Conservation (phyloP, 2,329 filamentous ascomycete genomes). For the Incumbomyces lentus region DNA sequence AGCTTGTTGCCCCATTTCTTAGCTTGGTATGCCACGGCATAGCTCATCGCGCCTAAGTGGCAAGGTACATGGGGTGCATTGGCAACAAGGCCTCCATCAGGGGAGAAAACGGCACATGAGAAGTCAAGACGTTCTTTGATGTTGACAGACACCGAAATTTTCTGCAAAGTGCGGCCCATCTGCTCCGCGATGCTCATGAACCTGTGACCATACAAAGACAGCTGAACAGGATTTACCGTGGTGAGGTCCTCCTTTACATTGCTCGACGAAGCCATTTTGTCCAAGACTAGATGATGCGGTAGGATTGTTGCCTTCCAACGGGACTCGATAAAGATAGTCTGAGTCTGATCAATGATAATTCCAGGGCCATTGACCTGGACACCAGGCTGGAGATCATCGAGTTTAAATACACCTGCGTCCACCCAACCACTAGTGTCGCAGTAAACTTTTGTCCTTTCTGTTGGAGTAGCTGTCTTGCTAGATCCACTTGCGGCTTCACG, state of each 20-base stretch:
- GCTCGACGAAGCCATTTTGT: constrained; percentile 21
- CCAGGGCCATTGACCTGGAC: constrained; percentile 68
- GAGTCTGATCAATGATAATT: constrained; percentile 61
- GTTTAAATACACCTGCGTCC: no score
- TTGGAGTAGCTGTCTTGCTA: no score
- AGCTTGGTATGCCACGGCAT: constrained; percentile 63
- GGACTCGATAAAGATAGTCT: constrained; percentile 83
- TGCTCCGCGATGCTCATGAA: constrained; percentile 52
- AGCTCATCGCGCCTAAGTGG: constrained; percentile 70
- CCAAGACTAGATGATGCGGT: constrained; percentile 79
- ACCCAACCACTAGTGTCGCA: no score
- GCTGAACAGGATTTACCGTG: constrained; percentile 40
- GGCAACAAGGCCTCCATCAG: constrained; percentile 60
- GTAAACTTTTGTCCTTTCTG: no score
- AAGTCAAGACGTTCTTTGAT: constrained; percentile 75
- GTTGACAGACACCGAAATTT: constrained; percentile 51
- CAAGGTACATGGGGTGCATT: constrained; percentile 70
- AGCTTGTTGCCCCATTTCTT: constrained; percentile 70
- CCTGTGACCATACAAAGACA: constrained; percentile 45
- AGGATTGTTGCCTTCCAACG: constrained; percentile 66
- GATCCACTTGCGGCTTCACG: no score
- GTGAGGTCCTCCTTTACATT: constrained; percentile 10
- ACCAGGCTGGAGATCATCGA: no score
- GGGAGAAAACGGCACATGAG: constrained; percentile 66
- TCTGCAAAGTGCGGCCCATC: constrained; percentile 47